phyloP scores from a whole-genome alignment of 306 rosid genomes.

The Hylodesmum podocarpum region DNA sequence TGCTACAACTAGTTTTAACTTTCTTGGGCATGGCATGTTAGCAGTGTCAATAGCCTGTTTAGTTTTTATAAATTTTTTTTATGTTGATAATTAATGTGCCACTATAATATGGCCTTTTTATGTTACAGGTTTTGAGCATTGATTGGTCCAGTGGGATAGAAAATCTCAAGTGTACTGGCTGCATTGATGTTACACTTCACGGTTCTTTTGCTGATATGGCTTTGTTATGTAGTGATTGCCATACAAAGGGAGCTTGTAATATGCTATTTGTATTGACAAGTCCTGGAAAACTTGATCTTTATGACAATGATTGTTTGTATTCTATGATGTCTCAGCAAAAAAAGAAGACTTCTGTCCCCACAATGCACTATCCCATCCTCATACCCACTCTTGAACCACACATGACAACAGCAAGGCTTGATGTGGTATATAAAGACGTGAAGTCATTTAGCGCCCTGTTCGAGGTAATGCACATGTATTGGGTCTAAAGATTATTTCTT shows the following conservation, averaged over 20 bases:
- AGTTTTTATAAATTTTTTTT: conserved; percentile 24
- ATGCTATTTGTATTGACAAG: conserved; percentile 66
- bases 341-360: conserved; percentile 41
- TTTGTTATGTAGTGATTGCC: conserved; percentile 49
- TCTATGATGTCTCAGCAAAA: conserved; percentile 51
- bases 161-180: conserved; percentile 64
- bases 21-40: background rate
- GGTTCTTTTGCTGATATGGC: conserved; percentile 87
- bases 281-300: conserved; percentile 77
- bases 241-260: conserved; percentile 41
- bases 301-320: conserved; percentile 53
- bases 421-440: conserved; percentile 46
- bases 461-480: conserved; percentile 53
- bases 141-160: conserved; percentile 79
- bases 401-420: conserved; percentile 64
- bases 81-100: conserved; percentile 2
- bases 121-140: conserved; percentile 68
- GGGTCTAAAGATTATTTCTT: conserved; percentile 16
- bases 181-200: conserved; percentile 60
- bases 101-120: conserved; percentile 19
- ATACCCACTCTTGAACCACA: conserved; percentile 73
- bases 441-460: conserved; percentile 48
- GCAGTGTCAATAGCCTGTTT: background rate
- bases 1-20: conserved; percentile 12
- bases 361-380: conserved; percentile 51